Evolutionary conservation across 2,329 filamentous ascomycete genomes (phyloP), one percentile per base, ranked within the genome.

Genomic region (Taxawa tesnikishii): DNA sequence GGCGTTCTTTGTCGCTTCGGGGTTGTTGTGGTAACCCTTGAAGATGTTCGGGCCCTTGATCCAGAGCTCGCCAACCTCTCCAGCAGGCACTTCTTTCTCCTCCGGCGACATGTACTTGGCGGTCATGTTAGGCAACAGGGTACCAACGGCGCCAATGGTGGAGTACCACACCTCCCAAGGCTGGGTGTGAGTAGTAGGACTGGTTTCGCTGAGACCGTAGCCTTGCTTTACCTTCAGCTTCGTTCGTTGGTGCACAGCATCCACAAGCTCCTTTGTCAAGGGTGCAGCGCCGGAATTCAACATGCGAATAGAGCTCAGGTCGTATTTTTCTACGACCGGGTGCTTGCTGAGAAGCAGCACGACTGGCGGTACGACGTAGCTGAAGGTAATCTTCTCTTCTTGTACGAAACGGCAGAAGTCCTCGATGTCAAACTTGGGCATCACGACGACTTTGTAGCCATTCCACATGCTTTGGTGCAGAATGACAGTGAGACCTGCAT

Each of bases 211-310:
- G 4, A 96, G 67, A 0, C 88, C 88, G 50, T 94, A 96, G 12
- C 83, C 87, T 58, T 96, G 88, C 64, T 94, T 94, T 38, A 94
- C 75, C 2, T 79, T 78, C 13, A 92, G 67, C 31, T 75, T 75
- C 37, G 90, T 72, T 6, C 85, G 73, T 13, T 70, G 57, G 63
- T 83, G 82, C 3, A 90, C 72, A 6, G 74, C 70, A 34, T 84
- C 73, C 1, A 88, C 80, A 2, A 96, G 69, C 40, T 94, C 84
- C 18, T 66, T 63, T 0, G 83, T 88, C 25, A 94, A 62, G 0
- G 88, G 88, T 1, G 88, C 87, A 0, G 87, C 88, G 15, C 83
- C 88, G 1, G 75, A 87, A 57, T 85, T 90, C 64, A 94, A 65
- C 72, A 87, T 87, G 28, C 81, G 78, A 15, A 96, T 50, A 4